phyloP scores from a whole-genome alignment of 2,329 filamentous ascomycete species.

The Fusarium nelsonii region DNA sequence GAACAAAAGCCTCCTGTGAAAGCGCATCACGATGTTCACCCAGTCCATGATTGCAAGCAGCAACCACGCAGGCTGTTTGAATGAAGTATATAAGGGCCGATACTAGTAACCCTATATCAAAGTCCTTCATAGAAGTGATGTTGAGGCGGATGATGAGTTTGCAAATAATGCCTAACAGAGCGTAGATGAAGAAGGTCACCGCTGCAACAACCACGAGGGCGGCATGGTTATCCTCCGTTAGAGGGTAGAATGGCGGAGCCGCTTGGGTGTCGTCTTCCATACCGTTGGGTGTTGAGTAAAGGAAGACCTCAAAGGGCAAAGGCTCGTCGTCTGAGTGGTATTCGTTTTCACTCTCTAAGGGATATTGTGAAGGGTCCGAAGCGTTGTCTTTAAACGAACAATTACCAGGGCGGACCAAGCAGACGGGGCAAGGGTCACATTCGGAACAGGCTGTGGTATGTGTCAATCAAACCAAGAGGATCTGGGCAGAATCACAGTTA shows the following conservation, averaged over 20 bases:
- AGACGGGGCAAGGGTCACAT: slow-evolving; percentile 14
- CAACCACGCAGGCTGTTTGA: slow-evolving; percentile 40
- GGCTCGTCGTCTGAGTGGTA: slow-evolving; percentile 1
- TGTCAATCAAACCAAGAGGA: slow-evolving; percentile 12
- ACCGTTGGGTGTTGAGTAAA: not conserved
- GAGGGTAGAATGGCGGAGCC: slow-evolving; percentile 41
- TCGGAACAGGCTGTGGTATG: slow-evolving; percentile 1
- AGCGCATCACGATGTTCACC: slow-evolving; percentile 30
- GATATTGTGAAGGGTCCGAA: not conserved
- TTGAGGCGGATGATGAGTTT: slow-evolving; percentile 45
- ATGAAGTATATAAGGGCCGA: slow-evolving; percentile 30
- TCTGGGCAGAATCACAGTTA: not conserved
- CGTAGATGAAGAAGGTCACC: slow-evolving; percentile 40
- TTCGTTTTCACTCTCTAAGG: not conserved
- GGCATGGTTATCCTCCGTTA: slow-evolving; percentile 39
- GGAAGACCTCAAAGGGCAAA: not conserved
- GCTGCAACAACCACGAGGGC: slow-evolving; percentile 42
- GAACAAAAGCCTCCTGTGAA: slow-evolving; percentile 6
- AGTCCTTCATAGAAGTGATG: slow-evolving; percentile 43
- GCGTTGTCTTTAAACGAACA: slow-evolving; percentile 6
- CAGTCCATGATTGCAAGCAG: slow-evolving; percentile 31
- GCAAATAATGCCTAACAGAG: slow-evolving; percentile 35
- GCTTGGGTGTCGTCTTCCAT: slow-evolving; percentile 28
- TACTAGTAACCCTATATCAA: slow-evolving; percentile 27
- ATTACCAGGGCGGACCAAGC: slow-evolving; percentile 1